These are phyloP conservation scores for Suillus ampliporus DNA, from an alignment of 768 basidiomycete genomes.

Conservation along the genomic window DNA sequence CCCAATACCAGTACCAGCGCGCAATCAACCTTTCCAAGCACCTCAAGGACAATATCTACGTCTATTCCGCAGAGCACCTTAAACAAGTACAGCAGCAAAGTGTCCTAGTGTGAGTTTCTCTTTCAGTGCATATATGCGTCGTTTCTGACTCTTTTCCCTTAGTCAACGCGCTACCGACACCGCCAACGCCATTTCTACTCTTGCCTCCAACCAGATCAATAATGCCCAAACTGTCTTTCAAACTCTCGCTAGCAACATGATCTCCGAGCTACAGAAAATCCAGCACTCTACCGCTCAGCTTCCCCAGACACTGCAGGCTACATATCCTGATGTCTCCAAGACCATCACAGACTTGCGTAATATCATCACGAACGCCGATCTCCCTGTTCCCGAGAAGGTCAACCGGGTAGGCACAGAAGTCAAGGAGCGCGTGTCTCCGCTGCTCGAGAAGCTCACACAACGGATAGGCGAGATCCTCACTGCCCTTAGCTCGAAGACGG, in stretches of 20 bases:
- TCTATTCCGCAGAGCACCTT: slow-evolving; percentile 73
- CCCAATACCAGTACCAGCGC: slow-evolving; percentile 81
- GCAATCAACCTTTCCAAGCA: slow-evolving; percentile 68
- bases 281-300: slow-evolving; percentile 63
- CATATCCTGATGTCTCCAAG: slow-evolving; percentile 58
- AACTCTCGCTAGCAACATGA: slow-evolving; percentile 67
- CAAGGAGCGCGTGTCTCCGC: slow-evolving; percentile 61
- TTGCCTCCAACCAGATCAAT: slow-evolving; percentile 61
- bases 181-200: slow-evolving; percentile 63
- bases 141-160: slow-evolving; percentile 6
- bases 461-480: slow-evolving; percentile 39
- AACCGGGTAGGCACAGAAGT: slow-evolving; percentile 61
- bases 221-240: slow-evolving; percentile 63
- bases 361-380: slow-evolving; percentile 58
- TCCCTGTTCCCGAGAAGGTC: slow-evolving; percentile 69
- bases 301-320: slow-evolving; percentile 63
- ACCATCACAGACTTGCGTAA: slow-evolving; percentile 58
- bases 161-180: slow-evolving; percentile 76
- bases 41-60: slow-evolving; percentile 64
- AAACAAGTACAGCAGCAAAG: slow-evolving; percentile 73
- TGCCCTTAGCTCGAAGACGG: slow-evolving; percentile 33
- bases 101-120: slow-evolving; percentile 58
- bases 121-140: slow-evolving; percentile 11
- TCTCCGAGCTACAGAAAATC: slow-evolving; percentile 68
- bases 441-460: slow-evolving; percentile 58